Base-by-base conservation (phyloP, 2,329 filamentous ascomycete species). In the Penicillium sp. region DNA sequence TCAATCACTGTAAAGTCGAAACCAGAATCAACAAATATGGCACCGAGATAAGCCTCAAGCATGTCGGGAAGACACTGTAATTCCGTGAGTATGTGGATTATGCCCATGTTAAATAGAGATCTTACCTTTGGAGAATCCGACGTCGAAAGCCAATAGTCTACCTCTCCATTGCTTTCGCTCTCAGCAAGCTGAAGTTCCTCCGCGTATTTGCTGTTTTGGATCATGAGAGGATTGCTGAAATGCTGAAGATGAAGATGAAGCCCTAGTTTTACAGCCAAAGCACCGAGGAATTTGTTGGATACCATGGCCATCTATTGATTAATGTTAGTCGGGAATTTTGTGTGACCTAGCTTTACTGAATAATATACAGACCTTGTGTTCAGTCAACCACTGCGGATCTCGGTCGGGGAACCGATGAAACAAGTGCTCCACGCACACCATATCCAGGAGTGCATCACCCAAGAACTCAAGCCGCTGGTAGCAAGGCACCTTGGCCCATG, bases 351-450 rank as follows among this genome's bases (percentile, higher is more conserved):
- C 10, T 4, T n/a, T 4, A 15, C 21, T 3, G 12, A 17, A 43
- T 1, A 9, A 15, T 8, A 17, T 23, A 59, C 69, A 53, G 69
- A 79, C 79, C 66, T 97, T 97, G 81, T 97, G 93, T 75, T 97
- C 94, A 0, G 94, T 97, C 58, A 99, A 81, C 93, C 93, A 97
- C 72, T 97, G 93, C 0, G 94, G 93, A 68, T 96, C 92, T 57
- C 89, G 90, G 51, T 85, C 79, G 0, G 92, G 91, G 66, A 89
- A 91, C 4, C 80, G 82, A 64, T 86, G 82, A 76, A 91, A 97
- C 4, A 99, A 81, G 66, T 90, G 86, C 66, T 93, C 89, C 54
- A 97, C 88, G 67, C 89, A 91, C 12, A 82, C 89, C 85, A 93
- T 89, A 70, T 97, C 93, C 1, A 96, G 85, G 2, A 97, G 81